A percentile compares a stretch with the other conserved stretches of the same genome.
phyloP scores from a whole-genome alignment of 495 filamentous ascomycete genomes.

The Penicillium coffeae region DNA sequence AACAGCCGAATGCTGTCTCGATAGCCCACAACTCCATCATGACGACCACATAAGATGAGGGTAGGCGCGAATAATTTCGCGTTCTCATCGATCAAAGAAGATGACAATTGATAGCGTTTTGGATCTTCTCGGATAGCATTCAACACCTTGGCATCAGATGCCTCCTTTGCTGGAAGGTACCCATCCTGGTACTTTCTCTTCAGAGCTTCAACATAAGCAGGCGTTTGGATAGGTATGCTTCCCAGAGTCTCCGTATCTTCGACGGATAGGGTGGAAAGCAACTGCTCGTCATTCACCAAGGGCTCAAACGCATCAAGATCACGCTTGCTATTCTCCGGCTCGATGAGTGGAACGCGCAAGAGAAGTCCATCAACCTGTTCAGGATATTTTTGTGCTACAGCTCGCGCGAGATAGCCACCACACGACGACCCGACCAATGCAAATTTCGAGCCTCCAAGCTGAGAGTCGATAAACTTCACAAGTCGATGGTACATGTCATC shows the following conservation, averaged over 20 bases:
- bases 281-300: constrained; percentile 19
- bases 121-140: constrained; percentile 27
- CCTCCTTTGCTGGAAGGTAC: constrained; percentile 18
- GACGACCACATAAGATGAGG: constrained; percentile 27
- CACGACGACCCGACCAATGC: constrained; percentile 27
- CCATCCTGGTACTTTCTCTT: constrained; percentile 22
- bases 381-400: constrained; percentile 25
- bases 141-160: constrained; percentile 21
- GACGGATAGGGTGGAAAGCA: constrained; percentile 21
- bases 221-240: constrained; percentile 26
- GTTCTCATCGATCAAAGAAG: constrained; percentile 13
- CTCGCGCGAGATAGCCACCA: constrained; percentile 28
- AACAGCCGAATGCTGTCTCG: constrained; percentile 30
- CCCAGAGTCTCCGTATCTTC: constrained; percentile 26
- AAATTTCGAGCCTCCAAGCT: constrained; percentile 23
- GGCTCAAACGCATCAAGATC: constrained; percentile 26
- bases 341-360: constrained; percentile 29
- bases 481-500: constrained; percentile 27
- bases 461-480: constrained; percentile 26
- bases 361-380: constrained; percentile 27
- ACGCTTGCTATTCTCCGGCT: constrained; percentile 22
- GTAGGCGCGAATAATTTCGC: constrained; percentile 28
- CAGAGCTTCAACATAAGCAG: constrained; percentile 21
- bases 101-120: constrained; percentile 24
- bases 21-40: constrained; percentile 28